Conservation (phyloP, 371 early-diverging fungal species). For the Zychaea mexicana region DNA sequence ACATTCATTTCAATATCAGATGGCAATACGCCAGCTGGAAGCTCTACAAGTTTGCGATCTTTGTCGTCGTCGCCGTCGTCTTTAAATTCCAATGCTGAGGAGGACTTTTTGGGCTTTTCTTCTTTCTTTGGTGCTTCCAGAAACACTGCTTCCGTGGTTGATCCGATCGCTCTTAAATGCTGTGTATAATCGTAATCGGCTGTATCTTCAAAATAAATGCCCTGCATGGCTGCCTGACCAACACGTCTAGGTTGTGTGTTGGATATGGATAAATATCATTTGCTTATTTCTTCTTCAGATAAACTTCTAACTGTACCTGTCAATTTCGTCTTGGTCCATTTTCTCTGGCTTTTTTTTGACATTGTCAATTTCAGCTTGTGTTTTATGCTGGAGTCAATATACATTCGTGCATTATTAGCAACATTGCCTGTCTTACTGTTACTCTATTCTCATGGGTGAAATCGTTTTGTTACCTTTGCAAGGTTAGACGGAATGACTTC, state of each 20-base stretch:
- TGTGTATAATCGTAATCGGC: constrained; percentile 89
- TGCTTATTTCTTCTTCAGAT: not conserved
- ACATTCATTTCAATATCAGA: constrained; percentile 62
- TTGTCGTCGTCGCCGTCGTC: constrained; percentile 27
- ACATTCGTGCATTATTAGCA: not conserved
- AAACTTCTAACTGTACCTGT: constrained; percentile 25
- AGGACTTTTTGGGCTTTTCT: constrained; percentile 34
- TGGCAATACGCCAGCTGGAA: constrained; percentile 81
- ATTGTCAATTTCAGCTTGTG: constrained; percentile 41
- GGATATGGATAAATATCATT: too few relatives aligned
- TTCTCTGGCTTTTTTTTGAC: constrained; percentile 35
- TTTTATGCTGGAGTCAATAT: constrained; percentile 32
- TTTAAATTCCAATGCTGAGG: constrained; percentile 13
- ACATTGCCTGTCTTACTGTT: not conserved
- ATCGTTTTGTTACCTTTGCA: constrained; percentile 53
- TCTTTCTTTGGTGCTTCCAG: constrained; percentile 65
- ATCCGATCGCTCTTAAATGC: constrained; percentile 89
- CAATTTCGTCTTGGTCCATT: constrained; percentile 51
- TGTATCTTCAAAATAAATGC: constrained; percentile 86
- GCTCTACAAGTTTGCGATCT: constrained; percentile 41
- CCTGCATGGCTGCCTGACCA: constrained; percentile 80
- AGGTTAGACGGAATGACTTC: constrained; percentile 75
- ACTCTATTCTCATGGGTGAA: too few relatives aligned
- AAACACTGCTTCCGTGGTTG: constrained; percentile 74
- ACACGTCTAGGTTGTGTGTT: too few relatives aligned